Evolutionary conservation across 2,329 filamentous ascomycete species (phyloP), one percentile per base, ranked within the genome.

Genomic region (Penicillium verrucosum): DNA sequence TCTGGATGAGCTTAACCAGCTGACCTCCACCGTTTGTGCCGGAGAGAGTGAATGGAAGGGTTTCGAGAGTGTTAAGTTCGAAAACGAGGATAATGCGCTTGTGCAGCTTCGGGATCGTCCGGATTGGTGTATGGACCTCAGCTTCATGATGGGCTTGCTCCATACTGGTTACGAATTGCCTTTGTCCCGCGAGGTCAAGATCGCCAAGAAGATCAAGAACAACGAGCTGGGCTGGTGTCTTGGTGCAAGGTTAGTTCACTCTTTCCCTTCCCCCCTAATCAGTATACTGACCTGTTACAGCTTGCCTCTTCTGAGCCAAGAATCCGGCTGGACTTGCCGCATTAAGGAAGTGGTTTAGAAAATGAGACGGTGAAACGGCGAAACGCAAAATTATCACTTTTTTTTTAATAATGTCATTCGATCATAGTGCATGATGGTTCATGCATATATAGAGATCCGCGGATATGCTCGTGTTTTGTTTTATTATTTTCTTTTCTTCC

Each of bases 121-220:
- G 2, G 92, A 99, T 76, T 90, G 89, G 75, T 99, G 94, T 77
- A 78, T 99, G 68, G 94, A 99, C 75, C 80, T 99, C 67, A 99
- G 90, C 80, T 99, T 97, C 72, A 97, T 97, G 91, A 79, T 96
- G 67, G 90, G 90, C 27, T 81, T 99, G 56, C 79, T 97, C 53
- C 92, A 97, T 76, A 96, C 91, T 6, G 94, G 94, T 3, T 99
- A 99, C 70, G 94, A 97, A 65, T 97, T 99, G 91, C 93, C 93
- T 4, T 87, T 97, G 67, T 90, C 96, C 65, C 85, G 95, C 38
- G 94, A 99, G 76, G 92, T 99, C 64, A 93, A 90, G 82, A 96
- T 97, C 71, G 94, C 93, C 58, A 99, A 99, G 89, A 96, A 97
- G 83, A 96, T 99, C 71, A 93, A 95, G 80, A 87, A 87, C 55